A percentile compares a stretch with the other conserved stretches of the same genome.
Evolutionary conservation across 768 basidiomycete species (phyloP).

Genomic region (Boletus rex-veris): DNA sequence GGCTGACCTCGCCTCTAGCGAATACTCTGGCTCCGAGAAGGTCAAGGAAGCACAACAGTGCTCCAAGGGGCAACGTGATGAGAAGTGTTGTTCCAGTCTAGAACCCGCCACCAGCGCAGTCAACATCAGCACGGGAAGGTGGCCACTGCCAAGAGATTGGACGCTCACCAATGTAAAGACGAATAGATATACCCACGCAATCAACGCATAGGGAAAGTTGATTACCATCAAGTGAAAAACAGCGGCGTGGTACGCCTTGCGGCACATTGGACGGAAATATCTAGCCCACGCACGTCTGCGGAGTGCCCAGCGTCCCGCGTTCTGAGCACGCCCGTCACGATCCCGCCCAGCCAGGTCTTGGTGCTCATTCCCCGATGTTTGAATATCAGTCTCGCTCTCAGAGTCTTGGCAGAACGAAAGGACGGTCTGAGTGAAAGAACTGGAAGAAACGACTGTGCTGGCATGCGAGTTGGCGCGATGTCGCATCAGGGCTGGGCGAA

Average conservation of each 20-base stretch:
- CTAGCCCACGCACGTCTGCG: conserved; percentile 38
- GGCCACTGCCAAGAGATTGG: neutral
- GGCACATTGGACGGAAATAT: conserved; percentile 64
- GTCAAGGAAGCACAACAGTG: conserved; percentile 73
- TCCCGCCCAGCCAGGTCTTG: conserved; percentile 9
- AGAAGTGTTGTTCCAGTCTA: conserved; percentile 78
- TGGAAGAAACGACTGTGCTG: conserved; percentile 44
- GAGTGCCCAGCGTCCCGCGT: conserved; percentile 5
- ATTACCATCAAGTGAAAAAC: conserved; percentile 67
- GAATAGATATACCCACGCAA: conserved; percentile 78
- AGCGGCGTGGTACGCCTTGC: conserved; percentile 57
- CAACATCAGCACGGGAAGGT: neutral
- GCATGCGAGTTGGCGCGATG: conserved; percentile 57
- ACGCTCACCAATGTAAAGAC: conserved; percentile 74
- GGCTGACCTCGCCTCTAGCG: conserved; percentile 62
- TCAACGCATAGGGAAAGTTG: conserved; percentile 76
- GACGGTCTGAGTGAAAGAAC: conserved; percentile 64
- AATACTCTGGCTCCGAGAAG: conserved; percentile 71
- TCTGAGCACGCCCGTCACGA: neutral
- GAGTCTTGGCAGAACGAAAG: conserved; percentile 65
- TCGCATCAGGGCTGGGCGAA: conserved; percentile 35
- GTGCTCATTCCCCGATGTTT: conserved; percentile 19
- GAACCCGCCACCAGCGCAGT: conserved; percentile 13
- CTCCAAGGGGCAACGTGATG: conserved; percentile 75
- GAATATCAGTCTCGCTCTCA: conserved; percentile 39